These are phyloP conservation scores for Aureobasidium sp. DNA, from an alignment of 2,329 filamentous ascomycete genomes.

Conservation along the genomic window DNA sequence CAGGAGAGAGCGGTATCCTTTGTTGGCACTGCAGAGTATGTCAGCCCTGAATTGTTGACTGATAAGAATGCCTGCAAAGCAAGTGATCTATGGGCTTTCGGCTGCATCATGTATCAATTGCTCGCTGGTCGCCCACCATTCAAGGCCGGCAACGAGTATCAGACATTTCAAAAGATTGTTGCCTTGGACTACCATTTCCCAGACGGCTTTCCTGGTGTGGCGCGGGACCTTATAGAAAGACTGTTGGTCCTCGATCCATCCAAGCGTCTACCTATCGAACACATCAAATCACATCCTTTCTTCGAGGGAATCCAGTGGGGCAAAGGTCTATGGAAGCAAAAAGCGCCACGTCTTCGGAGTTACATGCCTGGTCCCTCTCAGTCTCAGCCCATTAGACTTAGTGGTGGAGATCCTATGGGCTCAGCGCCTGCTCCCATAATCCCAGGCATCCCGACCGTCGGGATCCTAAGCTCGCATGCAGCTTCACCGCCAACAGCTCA, in stretches of 20 bases:
- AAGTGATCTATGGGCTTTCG: slow-evolving; percentile 96
- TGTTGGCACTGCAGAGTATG: slow-evolving; percentile 95
- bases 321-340: slow-evolving; percentile 76
- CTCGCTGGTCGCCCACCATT: slow-evolving; percentile 94
- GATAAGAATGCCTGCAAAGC: slow-evolving; percentile 97
- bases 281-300: slow-evolving; percentile 94
- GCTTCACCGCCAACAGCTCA: slow-evolving; percentile 15
- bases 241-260: slow-evolving; percentile 82
- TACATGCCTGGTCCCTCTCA: slow-evolving; percentile 66
- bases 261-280: slow-evolving; percentile 78
- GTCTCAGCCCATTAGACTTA: slow-evolving; percentile 49
- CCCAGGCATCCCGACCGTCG: slow-evolving; percentile 5
- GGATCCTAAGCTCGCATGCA: neutral
- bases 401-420: slow-evolving; percentile 23
- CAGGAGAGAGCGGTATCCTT: slow-evolving; percentile 82
- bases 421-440: neutral
- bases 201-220: slow-evolving; percentile 73
- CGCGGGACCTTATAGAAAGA: slow-evolving; percentile 82
- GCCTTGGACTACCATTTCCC: slow-evolving; percentile 91
- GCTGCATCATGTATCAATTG: slow-evolving; percentile 94
- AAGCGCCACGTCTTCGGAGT: slow-evolving; percentile 76
- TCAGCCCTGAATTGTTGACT: slow-evolving; percentile 92
- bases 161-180: slow-evolving; percentile 98
- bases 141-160: slow-evolving; percentile 90
- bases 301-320: slow-evolving; percentile 85